Base-by-base conservation (phyloP, 768 basidiomycete genomes). In the Epithele typhae region DNA sequence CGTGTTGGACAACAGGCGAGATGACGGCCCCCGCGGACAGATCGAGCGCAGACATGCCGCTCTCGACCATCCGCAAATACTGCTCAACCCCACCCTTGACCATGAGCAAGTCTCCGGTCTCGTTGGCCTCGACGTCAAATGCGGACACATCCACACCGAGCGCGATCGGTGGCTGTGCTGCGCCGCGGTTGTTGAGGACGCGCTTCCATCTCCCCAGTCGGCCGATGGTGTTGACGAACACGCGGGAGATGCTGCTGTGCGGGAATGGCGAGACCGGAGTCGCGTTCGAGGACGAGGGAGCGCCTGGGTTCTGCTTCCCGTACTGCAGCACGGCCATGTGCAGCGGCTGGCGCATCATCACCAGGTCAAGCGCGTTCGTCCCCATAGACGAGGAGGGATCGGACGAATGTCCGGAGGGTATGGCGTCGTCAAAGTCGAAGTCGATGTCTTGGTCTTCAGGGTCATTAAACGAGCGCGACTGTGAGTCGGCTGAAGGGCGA, bases 171-270 rank as follows among this genome's bases (percentile, higher is more conserved):
- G 72, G 66, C 27, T 67, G 64, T 32, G 67, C 53, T 17, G 64
- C 55, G 19, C 63, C 61, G 5, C 74, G 63, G 27, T 70, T 65
- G 54, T 86, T 82, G 42, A 92, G 63, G 23, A 87, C 88, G 5
- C 91, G 80, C 58, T 77, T 87, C 87, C 91, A 87, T 9, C 86
- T 71, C 1, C 91, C 91, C 15, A 94, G 67, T 5, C 86, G 77
- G 4, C 91, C 88, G 23, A 92, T 82, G 3, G 91, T 91, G 65
- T 81, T 85, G 43, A 87, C 82, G 38, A 93, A 77, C 10, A 77
- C 87, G 1, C 88, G 77, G 0, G 87, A 88, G 14, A 92, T 68
- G 0, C 82, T 72, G 56, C 73, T 80, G 43, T 84, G 80, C 22
- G 78, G 78, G 32, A 72, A 68, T 1, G 81, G 76, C 11, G 81